phyloP scores from a whole-genome alignment of 2,329 filamentous ascomycete species.

The Phaeosphaeria sp. region DNA sequence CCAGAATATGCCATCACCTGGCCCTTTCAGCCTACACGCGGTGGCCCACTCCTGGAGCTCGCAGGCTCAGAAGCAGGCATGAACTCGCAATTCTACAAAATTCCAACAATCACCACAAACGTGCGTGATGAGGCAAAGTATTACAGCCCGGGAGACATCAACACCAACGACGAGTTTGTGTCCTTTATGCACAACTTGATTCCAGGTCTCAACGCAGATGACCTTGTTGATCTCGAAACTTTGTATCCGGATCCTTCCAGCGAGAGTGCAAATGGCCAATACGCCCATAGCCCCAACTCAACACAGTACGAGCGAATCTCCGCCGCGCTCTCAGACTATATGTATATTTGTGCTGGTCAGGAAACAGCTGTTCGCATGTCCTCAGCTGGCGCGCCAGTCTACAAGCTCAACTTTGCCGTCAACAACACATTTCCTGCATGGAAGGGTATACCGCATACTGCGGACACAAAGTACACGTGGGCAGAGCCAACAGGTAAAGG shows the following conservation, averaged over 20 bases:
- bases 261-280: slow-evolving; percentile 33
- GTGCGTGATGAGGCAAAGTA: slow-evolving; percentile 42
- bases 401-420: slow-evolving; percentile 26
- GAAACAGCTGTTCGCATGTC: slow-evolving; percentile 53
- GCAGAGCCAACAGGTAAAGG: slow-evolving; percentile 58
- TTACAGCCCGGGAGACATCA: slow-evolving; percentile 32
- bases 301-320: slow-evolving; percentile 54
- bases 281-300: slow-evolving; percentile 51
- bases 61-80: slow-evolving; percentile 46
- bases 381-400: slow-evolving; percentile 35
- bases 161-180: slow-evolving; percentile 43
- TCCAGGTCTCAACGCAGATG: slow-evolving; percentile 20
- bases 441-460: slow-evolving; percentile 31
- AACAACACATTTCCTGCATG: slow-evolving; percentile 31
- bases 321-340: slow-evolving; percentile 53
- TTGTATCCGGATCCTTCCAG: slow-evolving; percentile 34
- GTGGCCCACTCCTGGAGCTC: slow-evolving; percentile 53
- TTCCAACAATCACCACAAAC: slow-evolving; percentile 37
- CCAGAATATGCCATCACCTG: slow-evolving; percentile 50
- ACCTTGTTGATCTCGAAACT: slow-evolving; percentile 24
- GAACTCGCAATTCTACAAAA: slow-evolving; percentile 31
- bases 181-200: slow-evolving; percentile 32
- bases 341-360: slow-evolving; percentile 54
- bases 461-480: slow-evolving; percentile 51
- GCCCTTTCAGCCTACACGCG: slow-evolving; percentile 55